A percentile compares a stretch with the other conserved stretches of the same genome.
These are phyloP conservation scores for Hypoxylon sp. DNA, from an alignment of 2,329 filamentous ascomycete genomes.

Conservation along the genomic window DNA sequence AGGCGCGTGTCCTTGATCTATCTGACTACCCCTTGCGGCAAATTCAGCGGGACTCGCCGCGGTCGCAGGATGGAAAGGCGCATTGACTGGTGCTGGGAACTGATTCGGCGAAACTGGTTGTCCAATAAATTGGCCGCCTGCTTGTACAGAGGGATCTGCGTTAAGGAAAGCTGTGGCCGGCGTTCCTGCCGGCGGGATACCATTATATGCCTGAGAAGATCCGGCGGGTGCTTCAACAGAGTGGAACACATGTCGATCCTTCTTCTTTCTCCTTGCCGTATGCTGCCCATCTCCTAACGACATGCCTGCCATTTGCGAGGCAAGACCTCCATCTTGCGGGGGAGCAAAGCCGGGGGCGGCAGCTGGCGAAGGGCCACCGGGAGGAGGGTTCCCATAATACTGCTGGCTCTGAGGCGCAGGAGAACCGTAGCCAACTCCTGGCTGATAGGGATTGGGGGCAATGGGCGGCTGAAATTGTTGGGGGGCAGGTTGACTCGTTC, in stretches of 20 bases:
- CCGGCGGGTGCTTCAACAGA: slow-evolving; percentile 80
- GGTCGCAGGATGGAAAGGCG: slow-evolving; percentile 65
- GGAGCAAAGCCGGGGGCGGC: slow-evolving; percentile 56
- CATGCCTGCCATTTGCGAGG: slow-evolving; percentile 84
- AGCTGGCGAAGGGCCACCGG: slow-evolving; percentile 54
- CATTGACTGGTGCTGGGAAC: slow-evolving; percentile 72
- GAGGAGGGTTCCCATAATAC: slow-evolving; percentile 58
- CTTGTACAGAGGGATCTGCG: slow-evolving; percentile 63
- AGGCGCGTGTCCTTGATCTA: slow-evolving; percentile 58
- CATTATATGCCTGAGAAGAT: slow-evolving; percentile 78
- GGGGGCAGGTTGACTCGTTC: slow-evolving; percentile 65
- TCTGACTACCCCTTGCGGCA: slow-evolving; percentile 59
- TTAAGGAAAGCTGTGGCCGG: slow-evolving; percentile 73
- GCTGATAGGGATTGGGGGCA: slow-evolving; percentile 69
- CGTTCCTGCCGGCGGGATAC: slow-evolving; percentile 72
- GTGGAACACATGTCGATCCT: slow-evolving; percentile 94
- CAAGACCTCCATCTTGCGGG: slow-evolving; percentile 66
- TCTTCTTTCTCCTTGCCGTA: slow-evolving; percentile 82
- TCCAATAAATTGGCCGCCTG: slow-evolving; percentile 63
- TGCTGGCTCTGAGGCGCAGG: slow-evolving; percentile 58
- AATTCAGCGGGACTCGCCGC: slow-evolving; percentile 63
- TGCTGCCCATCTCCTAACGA: slow-evolving; percentile 72
- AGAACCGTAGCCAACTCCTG: slow-evolving; percentile 59
- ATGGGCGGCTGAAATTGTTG: slow-evolving; percentile 71
- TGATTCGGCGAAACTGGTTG: slow-evolving; percentile 67